phyloP scores from a whole-genome alignment of 2,329 filamentous ascomycete species.

The Didymella exigua region DNA sequence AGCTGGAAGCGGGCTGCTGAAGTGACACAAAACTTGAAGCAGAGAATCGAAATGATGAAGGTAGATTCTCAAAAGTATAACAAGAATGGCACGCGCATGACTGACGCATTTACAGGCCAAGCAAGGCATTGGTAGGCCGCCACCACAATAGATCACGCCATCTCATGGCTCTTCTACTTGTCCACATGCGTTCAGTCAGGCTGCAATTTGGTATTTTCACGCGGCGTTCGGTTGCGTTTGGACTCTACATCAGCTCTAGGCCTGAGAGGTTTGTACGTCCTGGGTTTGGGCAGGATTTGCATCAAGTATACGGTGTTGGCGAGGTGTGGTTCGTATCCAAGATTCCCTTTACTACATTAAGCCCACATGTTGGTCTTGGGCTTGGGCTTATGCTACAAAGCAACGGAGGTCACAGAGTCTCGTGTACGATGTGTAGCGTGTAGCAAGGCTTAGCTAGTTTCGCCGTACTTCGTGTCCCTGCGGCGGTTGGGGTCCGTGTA shows the following conservation, averaged over 20 bases:
- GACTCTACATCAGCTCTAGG: not conserved
- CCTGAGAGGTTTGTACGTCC: not conserved
- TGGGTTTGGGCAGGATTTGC: constrained; percentile 1
- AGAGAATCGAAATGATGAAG: constrained; percentile 99
- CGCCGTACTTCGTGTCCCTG: not conserved
- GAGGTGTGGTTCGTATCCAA: constrained; percentile 5
- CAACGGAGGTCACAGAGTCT: not conserved
- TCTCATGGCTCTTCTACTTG: not conserved
- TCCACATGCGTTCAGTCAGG: not conserved
- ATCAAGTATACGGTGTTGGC: constrained; percentile 5
- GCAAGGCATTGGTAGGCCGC: constrained; percentile 45
- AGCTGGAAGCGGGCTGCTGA: constrained; percentile 98
- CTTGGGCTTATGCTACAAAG: not conserved
- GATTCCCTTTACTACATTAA: constrained; percentile 2
- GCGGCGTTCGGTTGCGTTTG: constrained; percentile 8
- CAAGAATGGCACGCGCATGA: not conserved
- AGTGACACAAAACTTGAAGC: constrained; percentile 96
- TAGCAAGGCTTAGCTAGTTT: not conserved
- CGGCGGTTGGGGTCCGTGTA: not conserved
- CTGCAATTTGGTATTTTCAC: constrained; percentile 1
- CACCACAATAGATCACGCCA: constrained; percentile 20
- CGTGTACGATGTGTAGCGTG: not conserved
- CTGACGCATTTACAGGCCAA: constrained; percentile 42
- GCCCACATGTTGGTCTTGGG: not conserved
- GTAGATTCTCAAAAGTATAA: constrained; percentile 42